These are phyloP conservation scores for Mangifera indica DNA, from an alignment of 345 rosid species.

Conservation along the genomic window DNA sequence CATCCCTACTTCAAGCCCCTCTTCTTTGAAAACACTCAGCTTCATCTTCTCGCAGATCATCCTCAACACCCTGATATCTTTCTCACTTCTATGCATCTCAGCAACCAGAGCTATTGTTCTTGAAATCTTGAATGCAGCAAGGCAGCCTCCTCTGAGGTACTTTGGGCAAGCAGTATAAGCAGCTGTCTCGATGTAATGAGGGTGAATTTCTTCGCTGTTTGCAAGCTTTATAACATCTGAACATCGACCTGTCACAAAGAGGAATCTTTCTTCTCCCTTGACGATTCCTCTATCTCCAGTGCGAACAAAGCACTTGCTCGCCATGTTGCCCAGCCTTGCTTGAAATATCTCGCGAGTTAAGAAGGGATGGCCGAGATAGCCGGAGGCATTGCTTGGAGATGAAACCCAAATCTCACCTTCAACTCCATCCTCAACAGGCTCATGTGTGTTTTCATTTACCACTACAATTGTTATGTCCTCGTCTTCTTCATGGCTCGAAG, in stretches of 20 bases:
- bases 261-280: slow-evolving; percentile 46
- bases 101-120: slow-evolving; percentile 37
- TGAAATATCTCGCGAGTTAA: slow-evolving; percentile 43
- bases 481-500: slow-evolving; percentile 15
- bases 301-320: slow-evolving; percentile 35
- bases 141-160: slow-evolving; percentile 52
- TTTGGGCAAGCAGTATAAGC: slow-evolving; percentile 38
- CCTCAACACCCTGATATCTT: slow-evolving; percentile 22
- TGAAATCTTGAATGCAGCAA: slow-evolving; percentile 42
- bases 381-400: slow-evolving; percentile 62
- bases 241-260: slow-evolving; percentile 56
- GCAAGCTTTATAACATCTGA: slow-evolving; percentile 38
- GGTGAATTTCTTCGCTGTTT: slow-evolving; percentile 35
- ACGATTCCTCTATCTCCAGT: slow-evolving; percentile 57
- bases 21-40: slow-evolving; percentile 30
- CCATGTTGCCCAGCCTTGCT: slow-evolving; percentile 33
- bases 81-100: slow-evolving; percentile 44
- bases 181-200: slow-evolving; percentile 53
- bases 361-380: slow-evolving; percentile 55
- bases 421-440: slow-evolving; percentile 43
- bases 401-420: slow-evolving; percentile 75
- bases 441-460: slow-evolving; percentile 45
- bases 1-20: slow-evolving; percentile 37
- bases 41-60: slow-evolving; percentile 40
- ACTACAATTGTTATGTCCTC: slow-evolving; percentile 49